Conservation (phyloP, 2,329 filamentous ascomycete genomes). For the Pseudocercospora eumusae region DNA sequence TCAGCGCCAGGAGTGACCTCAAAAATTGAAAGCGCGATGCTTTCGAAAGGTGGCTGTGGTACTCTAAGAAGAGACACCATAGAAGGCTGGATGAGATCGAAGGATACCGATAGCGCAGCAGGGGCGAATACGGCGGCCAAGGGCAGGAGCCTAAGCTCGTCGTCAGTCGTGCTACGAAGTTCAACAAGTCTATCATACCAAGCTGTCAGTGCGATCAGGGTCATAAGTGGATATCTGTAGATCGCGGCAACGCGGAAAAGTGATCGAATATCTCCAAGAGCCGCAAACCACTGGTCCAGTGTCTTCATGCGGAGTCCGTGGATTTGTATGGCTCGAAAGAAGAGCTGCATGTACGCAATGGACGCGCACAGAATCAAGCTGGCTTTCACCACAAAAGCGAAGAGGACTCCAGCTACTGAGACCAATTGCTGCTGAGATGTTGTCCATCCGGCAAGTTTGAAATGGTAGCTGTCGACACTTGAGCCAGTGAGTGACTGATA, state of each 20-base stretch:
- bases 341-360: conserved; percentile 24
- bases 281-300: conserved; percentile 22
- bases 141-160: conserved; percentile 9
- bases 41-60: conserved; percentile 18
- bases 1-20: not conserved
- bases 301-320: too few species aligned
- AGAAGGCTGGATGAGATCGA: conserved; percentile 17
- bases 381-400: conserved; percentile 26
- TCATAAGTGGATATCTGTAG: conserved; percentile 19
- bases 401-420: conserved; percentile 20
- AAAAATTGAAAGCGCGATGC: conserved; percentile 8
- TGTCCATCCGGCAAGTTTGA: conserved; percentile 15
- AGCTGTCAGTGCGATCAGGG: conserved; percentile 16
- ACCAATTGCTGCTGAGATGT: conserved; percentile 25
- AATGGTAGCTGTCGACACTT: conserved; percentile 7
- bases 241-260: conserved; percentile 9
- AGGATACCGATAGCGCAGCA: conserved; percentile 14
- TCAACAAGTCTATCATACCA: too few species aligned
- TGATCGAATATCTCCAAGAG: conserved; percentile 14
- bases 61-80: not conserved
- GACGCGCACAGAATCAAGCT: conserved; percentile 20
- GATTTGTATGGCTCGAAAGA: too few species aligned
- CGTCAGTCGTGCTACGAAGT: too few species aligned
- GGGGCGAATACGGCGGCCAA: conserved; percentile 21
- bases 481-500: conserved; percentile 12